Evolutionary conservation across 169 alveolate species (phyloP), one percentile per base, ranked within the genome.

Genomic region (Plasmodium cynomolgi): DNA sequence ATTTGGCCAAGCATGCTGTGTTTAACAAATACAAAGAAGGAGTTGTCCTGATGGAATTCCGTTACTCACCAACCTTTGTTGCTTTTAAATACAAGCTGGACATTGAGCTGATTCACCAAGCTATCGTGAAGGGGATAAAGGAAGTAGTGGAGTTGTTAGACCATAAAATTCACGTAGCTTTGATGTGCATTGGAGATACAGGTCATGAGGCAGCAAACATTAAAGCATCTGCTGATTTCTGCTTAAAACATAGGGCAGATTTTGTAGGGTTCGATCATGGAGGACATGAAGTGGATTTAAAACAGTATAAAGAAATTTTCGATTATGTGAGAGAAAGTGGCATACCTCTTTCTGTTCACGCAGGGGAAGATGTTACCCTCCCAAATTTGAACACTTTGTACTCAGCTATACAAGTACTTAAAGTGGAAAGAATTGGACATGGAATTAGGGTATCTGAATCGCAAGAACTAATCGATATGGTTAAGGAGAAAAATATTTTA

Each of bases 211-310:
- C 84, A 20, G 93, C 85, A n/a, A 88, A 84, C 26, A 85, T 93
- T 81, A 79, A 80, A 84, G 20, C 44, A 3, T 86, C 95, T 15
- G 96, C 92, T n/a, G 96, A 93, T 23, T 93, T 88, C 50, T 85
- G 91, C 34, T 26, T 93, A n/a, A 54, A 93, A 47, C 58, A 84
- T 72, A 84, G 83, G 56, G 84, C 86, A 33, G 93, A 80, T 79
- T 93, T 93, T 80, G 84, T 93, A 29, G 96, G 96, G 11, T 93
- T 85, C 47, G 96, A 93, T 86, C 93, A 93, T 54, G 96, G 93
- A 37, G 96, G 96, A 13, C 82, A 86, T 41, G 95, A 92, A 88
- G 86, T 86, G 0, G 84, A 81, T 47, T 82, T 93, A 56, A 84
- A 92, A 34, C 93, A 72, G 13, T 77, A 74, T 84, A 80, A 44